A percentile compares a stretch with the other conserved stretches of the same genome.
Conservation (phyloP, 768 basidiomycete species). For the Aureoboletus auriporus region DNA sequence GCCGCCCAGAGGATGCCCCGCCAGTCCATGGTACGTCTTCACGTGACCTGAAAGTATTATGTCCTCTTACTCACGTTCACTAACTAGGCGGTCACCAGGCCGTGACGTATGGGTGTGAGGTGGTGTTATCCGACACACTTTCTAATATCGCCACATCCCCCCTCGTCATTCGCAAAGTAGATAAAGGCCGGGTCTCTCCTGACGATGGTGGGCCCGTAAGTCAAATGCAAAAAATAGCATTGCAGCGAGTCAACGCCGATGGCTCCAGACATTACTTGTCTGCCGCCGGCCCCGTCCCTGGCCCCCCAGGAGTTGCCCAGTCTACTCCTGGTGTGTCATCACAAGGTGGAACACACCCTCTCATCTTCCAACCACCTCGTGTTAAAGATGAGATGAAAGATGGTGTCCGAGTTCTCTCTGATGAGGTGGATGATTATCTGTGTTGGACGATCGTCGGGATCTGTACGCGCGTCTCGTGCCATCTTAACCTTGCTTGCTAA, state of each 20-base stretch:
- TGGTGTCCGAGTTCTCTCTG: slow-evolving; percentile 67
- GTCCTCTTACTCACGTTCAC: slow-evolving; percentile 38
- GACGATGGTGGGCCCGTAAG: slow-evolving; percentile 91
- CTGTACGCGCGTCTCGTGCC: slow-evolving; percentile 50
- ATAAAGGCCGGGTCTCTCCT: slow-evolving; percentile 81
- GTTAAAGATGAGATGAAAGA: slow-evolving; percentile 82
- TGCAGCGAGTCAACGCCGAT: slow-evolving; percentile 78
- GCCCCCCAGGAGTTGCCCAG: slow-evolving; percentile 64
- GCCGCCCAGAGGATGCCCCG: slow-evolving; percentile 61
- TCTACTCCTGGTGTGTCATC: slow-evolving; percentile 73
- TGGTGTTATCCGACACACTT: slow-evolving; percentile 78
- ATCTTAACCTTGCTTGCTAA: slow-evolving; percentile 15
- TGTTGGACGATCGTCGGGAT: slow-evolving; percentile 97
- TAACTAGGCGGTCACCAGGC: slow-evolving; percentile 64
- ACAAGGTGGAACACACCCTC: slow-evolving; percentile 76
- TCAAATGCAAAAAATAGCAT: slow-evolving; percentile 94
- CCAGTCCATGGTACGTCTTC: slow-evolving; percentile 59
- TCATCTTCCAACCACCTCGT: slow-evolving; percentile 75
- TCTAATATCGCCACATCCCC: slow-evolving; percentile 85
- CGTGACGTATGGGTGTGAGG: slow-evolving; percentile 89
- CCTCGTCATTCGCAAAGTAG: slow-evolving; percentile 86
- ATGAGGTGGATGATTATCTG: slow-evolving; percentile 92
- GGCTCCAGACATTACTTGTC: slow-evolving; percentile 85
- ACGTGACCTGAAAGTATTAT: slow-evolving; percentile 45
- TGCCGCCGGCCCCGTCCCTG: slow-evolving; percentile 81